Base-by-base conservation (phyloP, 108 stramenopile genomes). In the Nitzschia sp. region DNA sequence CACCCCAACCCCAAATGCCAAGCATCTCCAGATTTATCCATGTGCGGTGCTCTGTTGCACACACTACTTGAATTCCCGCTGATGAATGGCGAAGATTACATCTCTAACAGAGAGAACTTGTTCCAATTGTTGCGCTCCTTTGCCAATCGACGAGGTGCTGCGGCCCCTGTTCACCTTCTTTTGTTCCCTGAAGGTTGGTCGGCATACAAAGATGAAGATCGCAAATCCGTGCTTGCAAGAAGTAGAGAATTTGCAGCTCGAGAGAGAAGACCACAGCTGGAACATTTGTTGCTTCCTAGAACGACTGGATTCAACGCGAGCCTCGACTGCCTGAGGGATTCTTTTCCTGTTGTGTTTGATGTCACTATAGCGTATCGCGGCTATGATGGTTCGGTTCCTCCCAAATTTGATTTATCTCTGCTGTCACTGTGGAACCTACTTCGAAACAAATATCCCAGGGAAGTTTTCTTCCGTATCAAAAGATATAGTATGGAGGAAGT, bases 281-380 rank as follows among this genome's bases (percentile, higher is more conserved):
- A 79, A 71, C 86, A 86, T 67, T 70, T 91, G 41, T 70, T 91
- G 34, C 69, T 91, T 26, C 90, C 90, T 0, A 69, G 84, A 43
- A 88, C 85, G 9, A 88, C 84, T 62, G 85, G 83, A 9, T 85
- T 91, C 56, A 84, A 86, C 60, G 90, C 90, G 19, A 77, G 85
- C 61, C 69, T 91, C 0, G 85, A 84, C 41, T 75, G 80, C 58
- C 62, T 91, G 12, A 75, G 86, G 7, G 85, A 74, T 55, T 82
- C 87, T 1, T 77, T 73, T 63, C 87, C 90, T 3, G 79, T 86
- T 37, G 81, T 91, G 0, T 91, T 87, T 65, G 90, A 91, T 76
- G 81, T 86, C 7, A 86, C 88, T 14, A 80, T 89, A 17, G 86
- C 87, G 14, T 81, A 82, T 22, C 20, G 69, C 10, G 79, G 80